Percentiles rank a stretch among this genome's conserved stretches.
Conservation (phyloP, 2,329 filamentous ascomycete genomes). For the Pseudogymnoascus sp. region DNA sequence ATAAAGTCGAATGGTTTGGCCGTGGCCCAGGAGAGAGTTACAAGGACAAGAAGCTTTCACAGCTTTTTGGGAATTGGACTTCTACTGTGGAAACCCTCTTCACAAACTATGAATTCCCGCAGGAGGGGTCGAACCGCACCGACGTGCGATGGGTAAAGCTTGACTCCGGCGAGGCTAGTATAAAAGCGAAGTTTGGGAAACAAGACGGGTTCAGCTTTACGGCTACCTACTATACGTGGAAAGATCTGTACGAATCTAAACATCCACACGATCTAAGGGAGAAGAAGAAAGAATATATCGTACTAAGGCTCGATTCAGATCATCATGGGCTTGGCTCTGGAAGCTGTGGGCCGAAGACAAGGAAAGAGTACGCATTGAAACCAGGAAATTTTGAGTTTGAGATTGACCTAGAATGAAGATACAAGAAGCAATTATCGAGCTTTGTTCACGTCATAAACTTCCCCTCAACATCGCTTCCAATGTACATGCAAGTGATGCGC, state of each 20-base stretch:
- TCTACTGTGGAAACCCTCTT: slow-evolving; percentile 36
- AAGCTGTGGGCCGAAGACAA: slow-evolving; percentile 35
- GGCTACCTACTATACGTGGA: slow-evolving; percentile 36
- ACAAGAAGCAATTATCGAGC: too few relatives aligned
- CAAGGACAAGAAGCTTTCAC: slow-evolving; percentile 43
- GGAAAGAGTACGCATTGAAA: slow-evolving; percentile 13
- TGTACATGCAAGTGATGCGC: too few relatives aligned
- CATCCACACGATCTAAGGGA: slow-evolving; percentile 51
- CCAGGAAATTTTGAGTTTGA: slow-evolving; percentile 4
- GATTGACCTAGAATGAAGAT: too few relatives aligned
- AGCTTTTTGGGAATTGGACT: slow-evolving; percentile 35
- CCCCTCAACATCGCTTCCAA: too few relatives aligned
- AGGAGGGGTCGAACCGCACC: slow-evolving; percentile 47
- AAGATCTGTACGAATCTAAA: slow-evolving; percentile 33
- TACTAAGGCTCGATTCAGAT: slow-evolving; percentile 48
- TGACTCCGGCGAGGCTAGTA: slow-evolving; percentile 16
- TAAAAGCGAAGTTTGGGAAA: slow-evolving; percentile 10
- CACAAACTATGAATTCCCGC: slow-evolving; percentile 45
- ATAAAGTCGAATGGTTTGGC: slow-evolving; percentile 41
- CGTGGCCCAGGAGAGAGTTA: slow-evolving; percentile 46
- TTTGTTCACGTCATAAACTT: too few relatives aligned
- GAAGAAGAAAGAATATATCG: slow-evolving; percentile 43
- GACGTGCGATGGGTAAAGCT: slow-evolving; percentile 41
- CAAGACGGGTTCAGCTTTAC: slow-evolving; percentile 32
- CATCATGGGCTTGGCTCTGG: slow-evolving; percentile 39